A percentile compares a stretch with the other conserved stretches of the same genome.
These are phyloP conservation scores for Fraxinus americana DNA, from an alignment of 257 asterid genomes.

Conservation along the genomic window DNA sequence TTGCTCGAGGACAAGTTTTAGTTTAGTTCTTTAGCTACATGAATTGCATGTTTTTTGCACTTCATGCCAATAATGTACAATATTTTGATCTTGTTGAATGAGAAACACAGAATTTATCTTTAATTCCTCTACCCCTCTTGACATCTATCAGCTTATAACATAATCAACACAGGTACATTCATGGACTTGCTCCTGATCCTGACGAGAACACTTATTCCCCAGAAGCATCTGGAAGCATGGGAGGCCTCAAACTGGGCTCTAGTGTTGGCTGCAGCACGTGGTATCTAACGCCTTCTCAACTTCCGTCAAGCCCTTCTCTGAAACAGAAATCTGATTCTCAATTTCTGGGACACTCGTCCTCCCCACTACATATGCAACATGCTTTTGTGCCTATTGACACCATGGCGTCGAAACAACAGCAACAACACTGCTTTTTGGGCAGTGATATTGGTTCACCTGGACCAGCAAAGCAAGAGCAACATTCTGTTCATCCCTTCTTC, in stretches of 20 bases:
- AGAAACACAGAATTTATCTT: not conserved
- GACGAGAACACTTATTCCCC: conserved; percentile 57
- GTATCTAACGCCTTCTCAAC: conserved; percentile 70
- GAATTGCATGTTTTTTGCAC: not conserved
- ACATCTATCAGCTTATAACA: not conserved
- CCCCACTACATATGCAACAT: conserved; percentile 45
- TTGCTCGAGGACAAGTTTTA: not conserved
- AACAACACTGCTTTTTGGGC: conserved; percentile 73
- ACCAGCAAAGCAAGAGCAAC: conserved; percentile 61
- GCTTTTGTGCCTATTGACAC: conserved; percentile 52
- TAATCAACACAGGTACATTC: conserved; percentile 55
- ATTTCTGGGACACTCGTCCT: conserved; percentile 43
- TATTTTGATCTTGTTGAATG: not conserved
- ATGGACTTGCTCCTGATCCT: conserved; percentile 51
- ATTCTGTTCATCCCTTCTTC: conserved; percentile 78
- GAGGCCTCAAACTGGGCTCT: conserved; percentile 62
- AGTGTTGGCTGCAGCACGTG: conserved; percentile 50
- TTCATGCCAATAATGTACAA: not conserved
- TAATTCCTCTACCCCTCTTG: not conserved
- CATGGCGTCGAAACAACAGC: conserved; percentile 53
- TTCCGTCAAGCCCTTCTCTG: conserved; percentile 51
- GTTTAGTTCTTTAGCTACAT: not conserved
- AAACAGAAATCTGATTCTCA: conserved; percentile 56
- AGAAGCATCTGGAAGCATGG: conserved; percentile 57
- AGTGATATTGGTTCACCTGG: conserved; percentile 54